These are phyloP conservation scores for Metschnikowia kofuensis DNA, from an alignment of 805 yeast species.

Conservation along the genomic window DNA sequence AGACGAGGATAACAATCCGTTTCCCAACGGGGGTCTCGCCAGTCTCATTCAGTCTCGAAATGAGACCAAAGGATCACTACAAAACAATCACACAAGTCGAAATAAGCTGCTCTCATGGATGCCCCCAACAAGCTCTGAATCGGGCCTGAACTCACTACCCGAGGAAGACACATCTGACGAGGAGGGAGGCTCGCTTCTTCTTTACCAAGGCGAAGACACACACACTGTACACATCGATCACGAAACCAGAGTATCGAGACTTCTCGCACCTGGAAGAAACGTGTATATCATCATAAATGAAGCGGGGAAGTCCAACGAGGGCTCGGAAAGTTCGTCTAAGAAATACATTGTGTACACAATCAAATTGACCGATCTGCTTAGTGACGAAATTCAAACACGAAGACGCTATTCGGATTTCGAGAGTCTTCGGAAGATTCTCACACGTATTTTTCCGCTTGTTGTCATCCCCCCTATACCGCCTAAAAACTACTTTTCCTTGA, in stretches of 20 bases:
- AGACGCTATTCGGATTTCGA: constrained; percentile 93
- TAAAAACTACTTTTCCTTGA: constrained; percentile 38
- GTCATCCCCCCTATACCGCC: constrained; percentile 92
- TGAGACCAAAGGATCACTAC: not conserved
- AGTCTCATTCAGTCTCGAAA: constrained; percentile 20
- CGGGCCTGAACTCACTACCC: not conserved
- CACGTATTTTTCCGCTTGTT: constrained; percentile 72
- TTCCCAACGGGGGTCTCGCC: constrained; percentile 26
- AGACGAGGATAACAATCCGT: constrained; percentile 42
- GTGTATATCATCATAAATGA: constrained; percentile 54
- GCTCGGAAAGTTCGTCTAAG: constrained; percentile 56
- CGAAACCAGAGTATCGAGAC: constrained; percentile 35
- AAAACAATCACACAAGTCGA: not conserved
- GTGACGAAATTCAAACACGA: constrained; percentile 54
- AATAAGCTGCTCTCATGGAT: not conserved
- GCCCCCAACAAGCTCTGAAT: not conserved
- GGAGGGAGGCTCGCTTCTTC: constrained; percentile 29
- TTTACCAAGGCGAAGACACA: constrained; percentile 22
- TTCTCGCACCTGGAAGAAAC: constrained; percentile 29
- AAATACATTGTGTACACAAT: constrained; percentile 81
- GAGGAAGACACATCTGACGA: constrained; percentile 9
- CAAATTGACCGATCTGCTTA: constrained; percentile 34
- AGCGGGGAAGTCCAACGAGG: constrained; percentile 85
- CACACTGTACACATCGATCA: constrained; percentile 31
- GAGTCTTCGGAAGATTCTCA: constrained; percentile 66